A percentile compares a stretch with the other conserved stretches of the same genome.
Evolutionary conservation across 345 rosid genomes (phyloP).

Genomic region (Pugionium dolabratum): DNA sequence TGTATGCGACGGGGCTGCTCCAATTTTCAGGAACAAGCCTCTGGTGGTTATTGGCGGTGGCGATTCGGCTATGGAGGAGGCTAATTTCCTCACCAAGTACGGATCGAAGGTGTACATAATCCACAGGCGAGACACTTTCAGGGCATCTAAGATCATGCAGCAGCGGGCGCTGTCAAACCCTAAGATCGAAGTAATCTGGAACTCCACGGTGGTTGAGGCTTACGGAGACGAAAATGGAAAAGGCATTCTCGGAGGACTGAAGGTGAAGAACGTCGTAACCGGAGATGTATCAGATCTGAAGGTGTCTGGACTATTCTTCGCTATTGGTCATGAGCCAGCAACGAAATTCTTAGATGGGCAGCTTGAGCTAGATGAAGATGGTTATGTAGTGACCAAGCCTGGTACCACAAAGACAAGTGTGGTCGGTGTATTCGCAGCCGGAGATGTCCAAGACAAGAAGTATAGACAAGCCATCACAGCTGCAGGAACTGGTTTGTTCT

Average conservation of each 20-base stretch:
- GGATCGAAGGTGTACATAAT: constrained; percentile 88
- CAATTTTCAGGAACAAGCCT: constrained; percentile 77
- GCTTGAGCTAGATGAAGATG: constrained; percentile 76
- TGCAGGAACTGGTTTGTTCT: constrained; percentile 78
- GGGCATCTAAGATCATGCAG: constrained; percentile 99
- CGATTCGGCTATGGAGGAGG: constrained; percentile 98
- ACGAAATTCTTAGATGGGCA: constrained; percentile 91
- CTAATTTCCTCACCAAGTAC: constrained; percentile 80
- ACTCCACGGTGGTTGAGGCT: constrained; percentile 72
- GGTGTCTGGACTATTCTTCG: constrained; percentile 87
- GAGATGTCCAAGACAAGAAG: constrained; percentile 99
- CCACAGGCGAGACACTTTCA: constrained; percentile 79
- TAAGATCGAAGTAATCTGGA: constrained; percentile 86
- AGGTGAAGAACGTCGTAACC: constrained; percentile 72
- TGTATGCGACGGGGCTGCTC: constrained; percentile 98
- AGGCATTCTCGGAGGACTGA: constrained; percentile 65
- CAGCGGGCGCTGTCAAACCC: constrained; percentile 64
- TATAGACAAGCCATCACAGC: constrained; percentile 96
- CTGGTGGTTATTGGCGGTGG: constrained; percentile 95
- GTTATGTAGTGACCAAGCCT: constrained; percentile 74
- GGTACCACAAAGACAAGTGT: constrained; percentile 84
- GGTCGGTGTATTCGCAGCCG: constrained; percentile 88
- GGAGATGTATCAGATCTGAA: constrained; percentile 71
- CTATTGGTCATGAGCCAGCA: constrained; percentile 97
- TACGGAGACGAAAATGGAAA: constrained; percentile 51